Base-by-base conservation (phyloP, 169 alveolate species). In the Plasmodium coatneyi region DNA sequence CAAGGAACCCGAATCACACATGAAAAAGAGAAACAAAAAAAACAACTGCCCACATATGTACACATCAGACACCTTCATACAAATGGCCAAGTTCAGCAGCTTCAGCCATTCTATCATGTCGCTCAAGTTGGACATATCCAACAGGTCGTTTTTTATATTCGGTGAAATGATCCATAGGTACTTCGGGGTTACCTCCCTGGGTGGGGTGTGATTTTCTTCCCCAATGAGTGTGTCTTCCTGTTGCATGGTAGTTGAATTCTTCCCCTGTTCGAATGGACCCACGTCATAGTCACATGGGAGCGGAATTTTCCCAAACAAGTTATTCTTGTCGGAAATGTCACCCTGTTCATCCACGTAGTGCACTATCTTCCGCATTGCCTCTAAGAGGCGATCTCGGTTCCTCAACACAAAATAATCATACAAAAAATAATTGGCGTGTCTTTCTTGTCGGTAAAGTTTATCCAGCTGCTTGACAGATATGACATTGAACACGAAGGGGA, bases 141-240 rank as follows among this genome's bases (percentile, higher is more conserved):
- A 28, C 14, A 56, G 28, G 34, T 34, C 7, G 71, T 54, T 89
- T 70, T 79, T 60, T 60, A 34, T 43, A n/a, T 89, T 36, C 1
- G 94, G 94, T 2, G 94, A 89, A 25, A 89, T 60, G 12, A 89
- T 79, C 16, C 94, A 89, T n/a, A 89, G 43, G n/a, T 89, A 89
- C 49, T 43, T 78, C 6, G 54, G 72, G 3, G 41, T 0, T 14
- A 16, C 3, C 25, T 28, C 5, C 1, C 52, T 1, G 14, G 19
- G 70, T 0, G 5, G 9, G 70, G 16, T 80, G 14, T 25, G 39
- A 52, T 12, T 49, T 22, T 81, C 66, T 81, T 54, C 30, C 30
- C 4, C 16, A n/a, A 6, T 79, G 22, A 22, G 2, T 49, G 22
- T 14, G 19, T 16, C 25, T 14, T 16, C 60, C 19, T 4, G 16